Percentiles rank a stretch among this genome's conserved stretches.
phyloP scores from a whole-genome alignment of 208 protist species.

The Naegleria fowleri region DNA sequence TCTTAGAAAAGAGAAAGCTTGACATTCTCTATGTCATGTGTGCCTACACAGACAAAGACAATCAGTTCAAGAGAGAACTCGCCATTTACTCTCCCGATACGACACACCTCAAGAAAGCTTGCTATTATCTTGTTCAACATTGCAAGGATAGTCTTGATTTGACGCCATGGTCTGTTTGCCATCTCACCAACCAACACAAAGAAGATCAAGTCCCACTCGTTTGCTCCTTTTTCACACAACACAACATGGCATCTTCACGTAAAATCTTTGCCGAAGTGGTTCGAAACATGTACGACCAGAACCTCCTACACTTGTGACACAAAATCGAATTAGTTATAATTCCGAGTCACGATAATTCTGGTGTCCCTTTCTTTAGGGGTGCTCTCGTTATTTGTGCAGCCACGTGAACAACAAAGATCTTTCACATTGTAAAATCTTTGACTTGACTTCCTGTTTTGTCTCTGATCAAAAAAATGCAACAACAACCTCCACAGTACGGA shows the following conservation, averaged over 20 bases:
- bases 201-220: neutral
- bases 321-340: too few species aligned
- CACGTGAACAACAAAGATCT: too few species aligned
- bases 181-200: neutral
- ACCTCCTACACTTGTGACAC: too few species aligned
- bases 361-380: too few species aligned
- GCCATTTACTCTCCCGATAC: neutral
- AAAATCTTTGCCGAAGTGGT: neutral
- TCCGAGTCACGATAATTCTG: too few species aligned
- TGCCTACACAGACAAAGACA: neutral
- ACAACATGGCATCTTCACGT: neutral
- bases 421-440: too few species aligned
- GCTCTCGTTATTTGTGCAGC: too few species aligned
- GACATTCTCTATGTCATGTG: neutral
- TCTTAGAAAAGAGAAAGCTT: neutral
- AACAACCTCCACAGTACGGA: neutral
- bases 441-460: too few species aligned
- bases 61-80: neutral
- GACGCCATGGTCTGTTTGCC: neutral
- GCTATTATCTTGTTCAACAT: neutral
- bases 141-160: neutral
- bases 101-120: neutral
- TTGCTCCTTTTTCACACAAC: neutral
- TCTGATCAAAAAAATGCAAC: neutral
- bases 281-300: too few species aligned